These are phyloP conservation scores for Rubia occidens DNA, from an alignment of 305 asterid species.

Conservation along the genomic window DNA sequence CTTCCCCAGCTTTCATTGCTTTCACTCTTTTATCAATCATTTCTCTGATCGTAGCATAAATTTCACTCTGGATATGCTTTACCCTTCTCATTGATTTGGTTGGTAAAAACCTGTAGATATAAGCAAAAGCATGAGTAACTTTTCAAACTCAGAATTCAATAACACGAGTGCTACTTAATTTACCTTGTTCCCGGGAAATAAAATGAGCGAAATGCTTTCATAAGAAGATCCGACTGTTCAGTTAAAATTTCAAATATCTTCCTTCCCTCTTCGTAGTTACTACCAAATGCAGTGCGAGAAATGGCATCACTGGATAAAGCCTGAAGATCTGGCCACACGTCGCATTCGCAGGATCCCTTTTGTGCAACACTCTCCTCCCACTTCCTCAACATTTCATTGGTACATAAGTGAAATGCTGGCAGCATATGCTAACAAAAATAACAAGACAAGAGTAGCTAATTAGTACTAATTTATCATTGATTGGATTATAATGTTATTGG, in stretches of 20 bases:
- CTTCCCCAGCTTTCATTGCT: slow-evolving; percentile 32
- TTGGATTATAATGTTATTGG: too few relatives aligned
- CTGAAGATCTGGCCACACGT: slow-evolving; percentile 28
- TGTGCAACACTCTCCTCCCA: slow-evolving; percentile 12
- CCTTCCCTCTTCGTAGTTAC: slow-evolving; percentile 19
- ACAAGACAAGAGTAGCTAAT: neutral
- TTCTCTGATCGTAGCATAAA: slow-evolving; percentile 18
- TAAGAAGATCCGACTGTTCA: slow-evolving; percentile 13
- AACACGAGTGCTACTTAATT: neutral
- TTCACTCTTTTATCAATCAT: slow-evolving; percentile 28
- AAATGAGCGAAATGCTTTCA: slow-evolving; percentile 6
- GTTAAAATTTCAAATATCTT: slow-evolving; percentile 19
- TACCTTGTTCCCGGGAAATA: slow-evolving; percentile 24
- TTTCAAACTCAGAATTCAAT: neutral
- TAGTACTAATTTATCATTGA: neutral
- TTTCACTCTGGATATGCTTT: slow-evolving; percentile 30
- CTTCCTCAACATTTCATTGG: slow-evolving; percentile 22
- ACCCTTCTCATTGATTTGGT: slow-evolving; percentile 36
- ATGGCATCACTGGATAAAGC: slow-evolving; percentile 24
- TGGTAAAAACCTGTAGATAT: slow-evolving; percentile 30
- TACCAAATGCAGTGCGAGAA: slow-evolving; percentile 25
- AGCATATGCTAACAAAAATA: slow-evolving; percentile 19
- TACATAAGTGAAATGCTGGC: slow-evolving; percentile 20
- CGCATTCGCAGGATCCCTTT: slow-evolving; percentile 16
- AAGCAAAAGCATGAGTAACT: neutral